phyloP scores from a whole-genome alignment of 495 filamentous ascomycete genomes.

The Hamigera avellanea region DNA sequence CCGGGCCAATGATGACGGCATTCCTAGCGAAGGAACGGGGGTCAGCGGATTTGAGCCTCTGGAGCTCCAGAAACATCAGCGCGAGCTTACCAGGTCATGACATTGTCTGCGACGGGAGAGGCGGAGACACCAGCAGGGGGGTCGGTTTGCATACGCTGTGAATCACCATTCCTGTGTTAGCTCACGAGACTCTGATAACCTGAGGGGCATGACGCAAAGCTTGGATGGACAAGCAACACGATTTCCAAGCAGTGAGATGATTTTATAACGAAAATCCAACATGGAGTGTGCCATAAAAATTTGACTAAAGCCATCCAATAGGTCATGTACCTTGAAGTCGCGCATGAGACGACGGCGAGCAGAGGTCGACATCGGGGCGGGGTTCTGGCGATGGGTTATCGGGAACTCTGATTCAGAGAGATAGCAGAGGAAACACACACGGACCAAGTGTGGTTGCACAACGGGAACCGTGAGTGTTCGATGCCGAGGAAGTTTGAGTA shows the following conservation, averaged over 20 bases:
- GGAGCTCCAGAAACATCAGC: neutral
- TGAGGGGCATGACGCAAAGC: neutral
- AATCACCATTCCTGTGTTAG: slow-evolving; percentile 7
- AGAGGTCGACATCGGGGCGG: slow-evolving; percentile 69
- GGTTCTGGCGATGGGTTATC: slow-evolving; percentile 7
- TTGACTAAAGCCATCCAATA: neutral
- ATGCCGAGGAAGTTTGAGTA: too few species aligned
- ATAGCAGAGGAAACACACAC: too few species aligned
- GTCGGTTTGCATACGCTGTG: slow-evolving; percentile 96
- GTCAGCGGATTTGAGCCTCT: too few species aligned
- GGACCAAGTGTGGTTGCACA: too few species aligned
- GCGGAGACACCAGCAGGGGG: slow-evolving; percentile 95
- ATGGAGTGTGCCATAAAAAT: neutral
- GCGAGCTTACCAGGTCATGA: slow-evolving; percentile 85
- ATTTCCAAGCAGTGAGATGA: too few species aligned
- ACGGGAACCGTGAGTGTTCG: too few species aligned
- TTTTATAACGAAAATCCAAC: too few species aligned
- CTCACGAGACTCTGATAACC: slow-evolving; percentile 2
- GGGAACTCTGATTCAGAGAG: neutral
- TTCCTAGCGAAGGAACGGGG: too few species aligned
- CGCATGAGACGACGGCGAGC: slow-evolving; percentile 93
- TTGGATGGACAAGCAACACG: neutral
- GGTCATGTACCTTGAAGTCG: slow-evolving; percentile 93
- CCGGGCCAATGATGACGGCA: slow-evolving; percentile 95
- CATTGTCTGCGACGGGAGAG: slow-evolving; percentile 94